These are phyloP conservation scores for Acrocalymma vagum DNA, from an alignment of 2,329 filamentous ascomycete genomes.

Conservation along the genomic window DNA sequence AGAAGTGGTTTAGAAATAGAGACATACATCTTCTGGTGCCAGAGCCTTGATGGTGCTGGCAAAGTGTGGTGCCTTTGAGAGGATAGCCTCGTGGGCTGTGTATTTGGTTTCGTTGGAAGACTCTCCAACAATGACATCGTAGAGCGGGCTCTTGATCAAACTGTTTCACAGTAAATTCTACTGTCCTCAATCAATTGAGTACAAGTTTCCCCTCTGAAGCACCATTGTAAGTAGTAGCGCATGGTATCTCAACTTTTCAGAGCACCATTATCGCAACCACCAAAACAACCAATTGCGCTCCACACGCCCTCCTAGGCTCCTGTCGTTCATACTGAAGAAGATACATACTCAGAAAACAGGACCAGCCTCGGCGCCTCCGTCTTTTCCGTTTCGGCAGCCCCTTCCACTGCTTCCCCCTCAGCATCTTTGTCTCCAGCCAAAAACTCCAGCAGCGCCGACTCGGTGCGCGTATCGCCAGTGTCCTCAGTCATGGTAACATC, in stretches of 20 bases:
- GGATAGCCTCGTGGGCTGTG: slow-evolving; percentile 80
- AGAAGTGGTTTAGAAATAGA: not conserved
- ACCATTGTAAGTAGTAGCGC: no score
- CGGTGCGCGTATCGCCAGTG: slow-evolving; percentile 20
- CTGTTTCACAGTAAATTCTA: slow-evolving; percentile 32
- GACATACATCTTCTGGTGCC: slow-evolving; percentile 67
- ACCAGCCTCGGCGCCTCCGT: slow-evolving; percentile 49
- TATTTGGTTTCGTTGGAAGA: slow-evolving; percentile 70
- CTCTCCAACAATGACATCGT: slow-evolving; percentile 56
- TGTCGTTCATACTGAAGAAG: not conserved
- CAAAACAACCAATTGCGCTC: slow-evolving; percentile 1
- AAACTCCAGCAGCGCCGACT: no score
- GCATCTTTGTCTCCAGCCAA: no score
- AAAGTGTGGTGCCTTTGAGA: slow-evolving; percentile 80
- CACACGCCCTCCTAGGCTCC: not conserved
- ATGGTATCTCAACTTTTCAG: no score
- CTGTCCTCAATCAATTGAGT: not conserved
- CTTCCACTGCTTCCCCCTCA: slow-evolving; percentile 23
- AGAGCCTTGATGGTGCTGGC: slow-evolving; percentile 69
- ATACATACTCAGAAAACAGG: slow-evolving; percentile 56
- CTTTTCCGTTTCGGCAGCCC: slow-evolving; percentile 55
- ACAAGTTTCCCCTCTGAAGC: no score
- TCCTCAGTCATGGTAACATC: slow-evolving; percentile 61
- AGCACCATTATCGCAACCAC: not conserved
- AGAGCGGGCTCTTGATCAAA: slow-evolving; percentile 58